Conservation (phyloP, 805 yeast species). For the Kodamaea kakaduensis region DNA sequence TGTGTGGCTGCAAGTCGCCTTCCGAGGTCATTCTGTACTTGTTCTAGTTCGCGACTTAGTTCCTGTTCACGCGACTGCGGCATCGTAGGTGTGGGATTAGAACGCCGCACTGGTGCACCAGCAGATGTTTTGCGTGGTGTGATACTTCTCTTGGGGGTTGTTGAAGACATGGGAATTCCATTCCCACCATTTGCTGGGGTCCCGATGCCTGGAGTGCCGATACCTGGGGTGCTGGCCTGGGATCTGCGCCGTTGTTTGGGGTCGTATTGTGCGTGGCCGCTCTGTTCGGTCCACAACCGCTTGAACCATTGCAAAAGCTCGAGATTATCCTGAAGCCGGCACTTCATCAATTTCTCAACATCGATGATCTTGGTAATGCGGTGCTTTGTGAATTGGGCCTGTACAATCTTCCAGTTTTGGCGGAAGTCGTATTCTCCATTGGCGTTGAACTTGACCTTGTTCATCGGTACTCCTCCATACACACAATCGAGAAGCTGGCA, state of each 20-base stretch:
- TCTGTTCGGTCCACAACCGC: slow-evolving; percentile 73
- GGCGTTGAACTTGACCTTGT: slow-evolving; percentile 68
- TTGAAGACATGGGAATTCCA: no score
- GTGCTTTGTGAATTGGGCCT: slow-evolving; percentile 70
- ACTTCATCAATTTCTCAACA: slow-evolving; percentile 77
- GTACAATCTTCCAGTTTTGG: slow-evolving; percentile 81
- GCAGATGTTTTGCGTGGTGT: neutral
- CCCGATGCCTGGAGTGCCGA: neutral
- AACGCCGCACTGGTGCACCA: neutral
- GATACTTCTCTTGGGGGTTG: neutral
- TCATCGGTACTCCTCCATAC: slow-evolving; percentile 77
- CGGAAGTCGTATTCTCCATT: slow-evolving; percentile 71
- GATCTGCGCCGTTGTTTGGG: slow-evolving; percentile 40
- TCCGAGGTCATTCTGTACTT: neutral
- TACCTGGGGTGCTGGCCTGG: no score
- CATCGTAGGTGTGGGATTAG: neutral
- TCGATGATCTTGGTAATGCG: slow-evolving; percentile 70
- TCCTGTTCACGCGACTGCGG: neutral
- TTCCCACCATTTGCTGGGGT: neutral
- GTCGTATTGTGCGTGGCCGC: slow-evolving; percentile 62
- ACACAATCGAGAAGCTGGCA: slow-evolving; percentile 89
- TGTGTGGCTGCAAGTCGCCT: neutral
- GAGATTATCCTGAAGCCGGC: slow-evolving; percentile 88
- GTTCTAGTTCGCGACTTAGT: neutral
- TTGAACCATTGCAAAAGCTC: slow-evolving; percentile 94